Base-by-base conservation (phyloP, 2,329 filamentous ascomycete species). In the Colletotrichum cordylinicola region DNA sequence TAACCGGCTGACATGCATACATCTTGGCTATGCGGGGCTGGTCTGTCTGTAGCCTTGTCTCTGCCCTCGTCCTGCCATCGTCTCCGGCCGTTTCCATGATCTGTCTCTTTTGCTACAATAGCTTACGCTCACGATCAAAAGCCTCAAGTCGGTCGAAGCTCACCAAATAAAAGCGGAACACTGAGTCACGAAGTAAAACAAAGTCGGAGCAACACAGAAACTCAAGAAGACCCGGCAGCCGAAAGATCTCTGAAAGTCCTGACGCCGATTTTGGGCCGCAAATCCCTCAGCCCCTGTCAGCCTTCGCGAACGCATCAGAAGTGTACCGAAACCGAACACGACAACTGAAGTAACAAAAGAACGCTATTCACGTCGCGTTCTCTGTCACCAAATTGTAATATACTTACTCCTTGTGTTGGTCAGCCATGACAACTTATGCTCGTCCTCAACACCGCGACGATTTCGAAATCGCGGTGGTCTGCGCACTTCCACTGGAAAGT, bases 81-180 rank as follows among this genome's bases (percentile, higher is more conserved):
- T 8, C 43, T 48, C 1, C 43, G n/a, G 10, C 0, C 0, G 3
- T 1, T 48, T 12, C 18, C 5, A 7, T 48, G 1, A 7, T 7
- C 9, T 4, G 2, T 21, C 39, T 18, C 39, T 12, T 2, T 48
- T 48, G 39, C 39, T 21, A 48, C 5, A 21, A 4, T 7, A 35
- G 2, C 2, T n/a, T n/a, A 12, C 43, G 3, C 3, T 48, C 43
- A 7, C 6, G 9, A 13, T 4, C 3, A 6, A 18, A 10, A 43
- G 18, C 2, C 39, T n/a, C 9, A n/a, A 0, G 3, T 4, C 39
- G 1, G n/a, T 48, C 1, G 8, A 6, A 48, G 9, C 39, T 18
- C 9, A 48, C 18, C 5, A 48, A 21, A 13, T 7, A 2, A 48
- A n/a, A 7, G 4, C 4, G 5, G 9, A 10, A n/a, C 18, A 10